These are phyloP conservation scores for Grigorovia humatica DNA, from an alignment of 805 yeast species.

Conservation along the genomic window DNA sequence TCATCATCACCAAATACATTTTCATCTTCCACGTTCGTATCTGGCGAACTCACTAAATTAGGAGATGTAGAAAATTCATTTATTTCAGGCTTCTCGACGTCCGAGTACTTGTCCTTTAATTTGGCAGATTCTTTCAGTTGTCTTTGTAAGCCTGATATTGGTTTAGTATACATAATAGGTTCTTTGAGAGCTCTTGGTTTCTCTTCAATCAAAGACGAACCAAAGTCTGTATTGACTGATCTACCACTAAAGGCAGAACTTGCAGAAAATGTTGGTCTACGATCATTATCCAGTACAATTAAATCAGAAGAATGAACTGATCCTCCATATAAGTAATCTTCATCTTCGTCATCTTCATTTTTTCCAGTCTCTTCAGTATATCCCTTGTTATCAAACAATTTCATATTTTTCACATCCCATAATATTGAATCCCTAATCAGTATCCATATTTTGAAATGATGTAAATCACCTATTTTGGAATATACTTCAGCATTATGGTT, in stretches of 20 bases:
- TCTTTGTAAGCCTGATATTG: neutral
- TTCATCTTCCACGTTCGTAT: neutral
- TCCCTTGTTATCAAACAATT: conserved; percentile 1
- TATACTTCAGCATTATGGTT: conserved; percentile 27
- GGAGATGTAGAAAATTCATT: neutral
- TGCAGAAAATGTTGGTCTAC: neutral
- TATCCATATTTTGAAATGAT: conserved; percentile 26
- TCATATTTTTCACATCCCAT: conserved; percentile 23
- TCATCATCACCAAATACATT: conserved; percentile 15
- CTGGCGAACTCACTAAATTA: neutral
- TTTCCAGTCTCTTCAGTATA: neutral
- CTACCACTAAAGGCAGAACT: neutral
- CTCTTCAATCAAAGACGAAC: neutral
- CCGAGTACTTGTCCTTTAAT: neutral
- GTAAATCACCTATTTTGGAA: conserved; percentile 22
- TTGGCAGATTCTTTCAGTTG: neutral
- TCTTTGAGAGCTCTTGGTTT: neutral
- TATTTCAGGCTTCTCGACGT: neutral
- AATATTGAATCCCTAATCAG: conserved; percentile 25
- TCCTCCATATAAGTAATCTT: neutral
- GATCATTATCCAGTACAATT: neutral
- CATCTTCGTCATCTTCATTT: neutral
- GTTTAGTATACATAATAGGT: neutral
- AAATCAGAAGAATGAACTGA: neutral
- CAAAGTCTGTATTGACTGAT: neutral